These are phyloP conservation scores for Phaeosphaeriaceae sp. DNA, from an alignment of 2,329 filamentous ascomycete species.

Conservation along the genomic window DNA sequence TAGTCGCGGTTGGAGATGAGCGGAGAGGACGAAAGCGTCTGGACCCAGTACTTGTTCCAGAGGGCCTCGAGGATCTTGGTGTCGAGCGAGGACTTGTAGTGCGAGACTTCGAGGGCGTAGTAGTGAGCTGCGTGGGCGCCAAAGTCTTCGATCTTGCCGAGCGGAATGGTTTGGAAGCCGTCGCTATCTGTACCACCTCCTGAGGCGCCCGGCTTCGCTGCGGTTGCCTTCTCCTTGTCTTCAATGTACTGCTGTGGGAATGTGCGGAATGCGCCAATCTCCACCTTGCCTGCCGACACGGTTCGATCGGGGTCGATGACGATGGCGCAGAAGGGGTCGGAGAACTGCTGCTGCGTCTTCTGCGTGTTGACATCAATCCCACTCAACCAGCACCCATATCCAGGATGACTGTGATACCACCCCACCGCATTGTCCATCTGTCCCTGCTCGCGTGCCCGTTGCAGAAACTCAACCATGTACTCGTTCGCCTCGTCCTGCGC, in stretches of 20 bases:
- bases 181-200: slow-evolving; percentile 57
- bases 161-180: slow-evolving; percentile 78
- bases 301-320: slow-evolving; percentile 95
- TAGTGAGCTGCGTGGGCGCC: slow-evolving; percentile 90
- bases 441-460: slow-evolving; percentile 75
- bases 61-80: slow-evolving; percentile 83
- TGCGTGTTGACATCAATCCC: slow-evolving; percentile 96
- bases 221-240: slow-evolving; percentile 51
- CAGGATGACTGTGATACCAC: slow-evolving; percentile 98
- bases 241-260: slow-evolving; percentile 73
- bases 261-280: slow-evolving; percentile 96
- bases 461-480: slow-evolving; percentile 89
- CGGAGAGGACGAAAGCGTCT: slow-evolving; percentile 89
- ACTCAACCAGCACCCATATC: slow-evolving; percentile 97
- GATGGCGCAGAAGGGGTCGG: slow-evolving; percentile 92
- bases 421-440: slow-evolving; percentile 91
- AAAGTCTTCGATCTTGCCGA: slow-evolving; percentile 95
- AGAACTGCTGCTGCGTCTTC: slow-evolving; percentile 80
- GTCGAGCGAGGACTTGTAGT: slow-evolving; percentile 94
- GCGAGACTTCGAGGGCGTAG: slow-evolving; percentile 88
- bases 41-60: slow-evolving; percentile 99
- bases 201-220: slow-evolving; percentile 9
- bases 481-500: slow-evolving; percentile 95
- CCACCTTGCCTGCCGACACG: slow-evolving; percentile 91
- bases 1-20: slow-evolving; percentile 93